phyloP scores from a whole-genome alignment of 208 protist genomes.

The Acanthamoeba healyi region DNA sequence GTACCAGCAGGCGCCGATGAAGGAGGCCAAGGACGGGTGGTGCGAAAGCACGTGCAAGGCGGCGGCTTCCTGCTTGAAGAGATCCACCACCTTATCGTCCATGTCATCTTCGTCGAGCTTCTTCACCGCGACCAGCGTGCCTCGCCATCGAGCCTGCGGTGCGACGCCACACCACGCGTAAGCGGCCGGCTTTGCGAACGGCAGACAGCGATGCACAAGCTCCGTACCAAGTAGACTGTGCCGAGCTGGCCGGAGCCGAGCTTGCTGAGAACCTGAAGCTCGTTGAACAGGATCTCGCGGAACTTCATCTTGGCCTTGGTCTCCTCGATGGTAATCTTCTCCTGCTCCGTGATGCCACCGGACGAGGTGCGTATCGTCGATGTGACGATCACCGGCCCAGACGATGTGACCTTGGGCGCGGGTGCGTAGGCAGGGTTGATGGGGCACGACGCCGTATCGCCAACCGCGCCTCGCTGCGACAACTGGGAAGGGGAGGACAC shows the following conservation, averaged over 20 bases:
- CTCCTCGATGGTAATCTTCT: slow-evolving; percentile 46
- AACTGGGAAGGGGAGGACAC: neutral
- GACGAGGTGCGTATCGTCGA: neutral
- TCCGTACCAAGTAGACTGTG: slow-evolving; percentile 3
- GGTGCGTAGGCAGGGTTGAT: slow-evolving; percentile 51
- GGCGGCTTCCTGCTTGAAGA: slow-evolving; percentile 49
- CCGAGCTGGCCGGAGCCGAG: slow-evolving; percentile 6
- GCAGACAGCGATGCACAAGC: too few species aligned
- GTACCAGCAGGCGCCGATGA: slow-evolving; percentile 29
- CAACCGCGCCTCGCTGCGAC: neutral
- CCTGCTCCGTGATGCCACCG: slow-evolving; percentile 16
- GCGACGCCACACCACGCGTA: too few species aligned
- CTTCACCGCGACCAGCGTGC: slow-evolving; percentile 38
- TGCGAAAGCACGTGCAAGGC: slow-evolving; percentile 27
- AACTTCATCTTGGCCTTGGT: slow-evolving; percentile 52
- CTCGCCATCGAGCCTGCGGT: neutral
- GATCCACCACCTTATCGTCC: slow-evolving; percentile 6
- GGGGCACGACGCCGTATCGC: neutral
- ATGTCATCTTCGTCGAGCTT: neutral
- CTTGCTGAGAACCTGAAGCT: slow-evolving; percentile 31
- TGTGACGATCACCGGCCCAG: neutral
- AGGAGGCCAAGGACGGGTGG: slow-evolving; percentile 13
- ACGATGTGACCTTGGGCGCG: neutral
- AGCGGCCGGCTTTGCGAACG: too few species aligned
- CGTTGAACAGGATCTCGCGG: slow-evolving; percentile 33